Evolutionary conservation across 176 grass and related monocot genomes (phyloP), one percentile per base, ranked within the genome.

Genomic region (Panicum miliaceum): DNA sequence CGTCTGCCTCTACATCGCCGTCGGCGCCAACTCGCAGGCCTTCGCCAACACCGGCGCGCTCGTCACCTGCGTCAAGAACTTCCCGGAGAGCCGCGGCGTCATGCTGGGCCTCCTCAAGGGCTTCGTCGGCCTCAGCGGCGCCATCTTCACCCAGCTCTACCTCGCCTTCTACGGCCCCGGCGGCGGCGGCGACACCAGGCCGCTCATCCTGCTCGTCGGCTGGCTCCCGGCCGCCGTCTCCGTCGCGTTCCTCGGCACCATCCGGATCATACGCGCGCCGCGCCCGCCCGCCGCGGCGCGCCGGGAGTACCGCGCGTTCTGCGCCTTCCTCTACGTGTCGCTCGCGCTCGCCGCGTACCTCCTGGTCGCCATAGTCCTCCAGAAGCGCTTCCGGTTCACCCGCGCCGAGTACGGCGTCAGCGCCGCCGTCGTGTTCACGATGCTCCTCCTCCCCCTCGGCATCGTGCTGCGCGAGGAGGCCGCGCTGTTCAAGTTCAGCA

Each of bases 1-100:
- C 20, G 81, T 97, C 68, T 97, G 92, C 90, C 88, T 94, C 73
- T 94, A 92, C 82, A 97, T 97, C 78, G 83, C 77, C 75, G 54
- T 92, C 23, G 92, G 92, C 43, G 88, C 94, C 42, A 97, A 97
- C 86, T 97, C 94, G n/a, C 94, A 97, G 84, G 73, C 91, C 9
- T 97, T 97, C 59, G 75, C 89, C 78, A 97, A 93, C 84, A 97
- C 91, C 27, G 92, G 94, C 16, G 88, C 90, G 6, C 86, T 97
- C 32, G 92, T 97, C 41, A 92, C 78, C 69, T 90, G 86, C 73
- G 92, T 97, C 73, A 92, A 85, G 86, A 97, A 92, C 84, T 97
- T 97, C 50, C 92, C 94, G 0, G 83, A 92, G 77, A 81, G 79
- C 69, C 90, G 92, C n/a, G 92, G 92, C 48, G 68, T 81, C 54